Percentiles rank a stretch among this genome's conserved stretches.
These are phyloP conservation scores for Porcisia deanei DNA, from an alignment of 208 protist genomes.

Conservation along the genomic window DNA sequence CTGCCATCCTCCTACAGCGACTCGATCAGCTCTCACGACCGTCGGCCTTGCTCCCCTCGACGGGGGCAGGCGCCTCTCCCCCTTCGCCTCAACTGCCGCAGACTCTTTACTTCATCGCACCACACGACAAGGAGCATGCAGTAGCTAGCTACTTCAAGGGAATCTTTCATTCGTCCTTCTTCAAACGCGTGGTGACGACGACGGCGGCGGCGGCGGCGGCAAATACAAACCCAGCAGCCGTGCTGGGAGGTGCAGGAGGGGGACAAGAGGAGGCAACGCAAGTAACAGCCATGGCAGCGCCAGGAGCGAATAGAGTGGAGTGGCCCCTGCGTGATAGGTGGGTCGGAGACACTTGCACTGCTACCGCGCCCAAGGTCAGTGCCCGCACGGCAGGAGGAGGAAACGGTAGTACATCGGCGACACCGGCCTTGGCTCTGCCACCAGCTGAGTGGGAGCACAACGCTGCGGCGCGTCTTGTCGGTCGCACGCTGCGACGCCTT, in stretches of 20 bases:
- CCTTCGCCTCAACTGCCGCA: neutral
- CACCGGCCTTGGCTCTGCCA: neutral
- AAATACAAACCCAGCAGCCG: neutral
- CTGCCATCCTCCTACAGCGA: conserved; percentile 41
- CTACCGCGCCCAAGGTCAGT: neutral
- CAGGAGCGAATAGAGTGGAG: neutral
- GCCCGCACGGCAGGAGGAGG: neutral
- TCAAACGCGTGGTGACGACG: conserved; percentile 19
- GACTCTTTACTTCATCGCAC: conserved; percentile 44
- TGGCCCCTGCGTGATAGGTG: neutral
- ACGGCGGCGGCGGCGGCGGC: neutral
- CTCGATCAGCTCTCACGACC: conserved; percentile 9
- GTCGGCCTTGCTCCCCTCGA: too few relatives aligned
- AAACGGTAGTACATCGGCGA: neutral
- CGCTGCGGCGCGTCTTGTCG: conserved; percentile 42
- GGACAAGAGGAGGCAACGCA: neutral
- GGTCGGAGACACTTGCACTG: neutral
- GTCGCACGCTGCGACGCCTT: conserved; percentile 56
- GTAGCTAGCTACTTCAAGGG: conserved; percentile 63
- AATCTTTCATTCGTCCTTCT: conserved; percentile 49
- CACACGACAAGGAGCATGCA: conserved; percentile 38
- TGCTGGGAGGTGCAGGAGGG: too few relatives aligned
- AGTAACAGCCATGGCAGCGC: neutral
- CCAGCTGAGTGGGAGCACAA: conserved; percentile 7
- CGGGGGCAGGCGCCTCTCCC: neutral